Base-by-base conservation (phyloP, 768 basidiomycete genomes). In the Goffeauzyma gilvescens region DNA sequence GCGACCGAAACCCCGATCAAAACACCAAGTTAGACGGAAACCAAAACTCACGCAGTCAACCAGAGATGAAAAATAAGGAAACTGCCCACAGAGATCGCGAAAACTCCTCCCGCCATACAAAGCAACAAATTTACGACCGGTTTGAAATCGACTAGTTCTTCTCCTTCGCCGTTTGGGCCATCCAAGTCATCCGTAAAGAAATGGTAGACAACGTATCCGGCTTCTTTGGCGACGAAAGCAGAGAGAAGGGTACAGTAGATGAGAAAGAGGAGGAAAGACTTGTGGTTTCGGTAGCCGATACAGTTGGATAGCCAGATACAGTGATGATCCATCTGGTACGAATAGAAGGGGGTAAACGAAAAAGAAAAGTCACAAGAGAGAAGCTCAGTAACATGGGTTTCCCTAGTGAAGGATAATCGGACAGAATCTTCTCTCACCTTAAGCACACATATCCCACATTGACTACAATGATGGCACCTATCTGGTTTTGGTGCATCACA, bases 381-480 rank as follows among this genome's bases (percentile, higher is more conserved):
- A 18, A 8, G 37, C 25, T 41, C 25, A 41, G n/a, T 14, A 38
- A 38, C 18, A 20, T 24, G n/a, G 9, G 24, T 20, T 10, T 12
- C 20, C 22, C 6, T 20, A 20, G 6, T 21, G 12, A 9, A 35
- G 14, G 13, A 8, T 25, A 12, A 8, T 15, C 23, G 3, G 37
- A 32, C 44, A 32, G 23, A 45, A n/a, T n/a, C n/a, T n/a, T n/a
- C n/a, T n/a, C 44, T 27, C 41, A 44, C 32, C 42, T 58, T 60
- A 33, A 63, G 37, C 0, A 55, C 48, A 42, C 61, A 63, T 24
- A 31, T 32, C 21, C 49, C 25, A 41, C 61, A 63, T 36, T 45
- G 52, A 2, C 57, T 49, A 48, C 61, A 63, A 50, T 63, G 61
- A 49, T 63, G 61, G 30, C 54, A 56, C 32, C 61, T 41, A 46